Evolutionary conservation across 148 eudicot species (phyloP).

Genomic region (Vaccinium vitisidaea): DNA sequence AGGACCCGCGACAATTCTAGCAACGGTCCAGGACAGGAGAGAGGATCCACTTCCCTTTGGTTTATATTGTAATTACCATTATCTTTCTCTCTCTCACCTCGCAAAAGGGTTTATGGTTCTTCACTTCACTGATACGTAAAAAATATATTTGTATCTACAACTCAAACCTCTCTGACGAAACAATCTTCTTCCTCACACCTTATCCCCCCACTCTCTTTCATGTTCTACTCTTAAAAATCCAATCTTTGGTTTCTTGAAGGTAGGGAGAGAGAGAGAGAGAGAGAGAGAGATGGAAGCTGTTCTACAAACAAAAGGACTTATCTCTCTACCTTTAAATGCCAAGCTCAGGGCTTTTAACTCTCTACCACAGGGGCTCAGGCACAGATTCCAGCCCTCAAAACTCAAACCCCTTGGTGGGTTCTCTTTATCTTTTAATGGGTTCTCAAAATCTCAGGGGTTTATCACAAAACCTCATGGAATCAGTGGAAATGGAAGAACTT

Average conservation of each 20-base stretch:
- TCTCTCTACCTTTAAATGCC: conserved; percentile 71
- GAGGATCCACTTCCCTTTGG: too few species aligned
- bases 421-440: too few species aligned
- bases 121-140: not conserved
- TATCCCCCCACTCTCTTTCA: conserved; percentile 16
- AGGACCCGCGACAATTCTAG: too few species aligned
- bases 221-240: not conserved
- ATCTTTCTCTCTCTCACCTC: too few species aligned
- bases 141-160: not conserved
- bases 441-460: conserved; percentile 53
- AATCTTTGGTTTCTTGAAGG: conserved; percentile 11
- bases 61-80: too few species aligned
- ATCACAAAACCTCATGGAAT: conserved; percentile 25
- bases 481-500: conserved; percentile 35
- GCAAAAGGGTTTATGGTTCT: not conserved
- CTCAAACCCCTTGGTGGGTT: conserved; percentile 43
- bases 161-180: not conserved
- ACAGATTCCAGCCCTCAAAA: conserved; percentile 46
- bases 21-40: too few species aligned
- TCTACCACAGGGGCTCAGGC: conserved; percentile 47
- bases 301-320: conserved; percentile 66
- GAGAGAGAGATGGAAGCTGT: conserved; percentile 47
- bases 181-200: not conserved
- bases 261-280: conserved; percentile 10
- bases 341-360: conserved; percentile 45